Base-by-base conservation (phyloP, 140 eudicot species). In the Stevia rebaudiana region DNA sequence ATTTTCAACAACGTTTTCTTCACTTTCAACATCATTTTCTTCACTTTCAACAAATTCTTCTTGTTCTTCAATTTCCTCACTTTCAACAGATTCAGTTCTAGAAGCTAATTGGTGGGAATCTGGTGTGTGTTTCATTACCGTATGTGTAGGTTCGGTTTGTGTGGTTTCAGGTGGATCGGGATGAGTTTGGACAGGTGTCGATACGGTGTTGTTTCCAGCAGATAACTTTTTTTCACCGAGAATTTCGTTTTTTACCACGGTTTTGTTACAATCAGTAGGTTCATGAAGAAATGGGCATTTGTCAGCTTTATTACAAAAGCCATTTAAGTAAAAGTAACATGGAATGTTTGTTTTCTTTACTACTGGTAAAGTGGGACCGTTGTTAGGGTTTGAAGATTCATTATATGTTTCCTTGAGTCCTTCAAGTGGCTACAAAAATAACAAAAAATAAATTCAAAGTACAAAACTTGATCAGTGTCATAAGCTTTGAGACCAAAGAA, bases 301-400 rank as follows among this genome's bases (percentile, higher is more conserved):
- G 23, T 88, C 89, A 25, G 89, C 87, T 80, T 88, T 82, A 50
- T 44, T 81, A 67, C 92, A 87, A 73, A 21, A 79, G 8, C 86
- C 86, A 39, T 79, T 84, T 41, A 56, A 79, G 67, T 69, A 87
- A 31, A 37, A 87, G 74, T 53, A 79, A 69, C 95, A 87, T 3
- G 92, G 88, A 31, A 72, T 73, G 18, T 72, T 69, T n/a, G 76
- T 61, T 76, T 79, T 81, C 56, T 48, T 79, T 15, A 55, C 63
- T 19, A 55, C 66, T 52, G 82, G 75, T 22, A 71, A 61, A 11
- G 76, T 23, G 61, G 61, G 60, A 1, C 62, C 69, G 22, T 65
- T 56, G 37, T 15, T 75, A 24, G 65, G 65, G 37, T 67, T 63
- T 31, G 76, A 15, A 74, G 86, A 47, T 71, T 78, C 82, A 54